Base-by-base conservation (phyloP, 2,329 filamentous ascomycete genomes). In the Hyphodiscus sp. region DNA sequence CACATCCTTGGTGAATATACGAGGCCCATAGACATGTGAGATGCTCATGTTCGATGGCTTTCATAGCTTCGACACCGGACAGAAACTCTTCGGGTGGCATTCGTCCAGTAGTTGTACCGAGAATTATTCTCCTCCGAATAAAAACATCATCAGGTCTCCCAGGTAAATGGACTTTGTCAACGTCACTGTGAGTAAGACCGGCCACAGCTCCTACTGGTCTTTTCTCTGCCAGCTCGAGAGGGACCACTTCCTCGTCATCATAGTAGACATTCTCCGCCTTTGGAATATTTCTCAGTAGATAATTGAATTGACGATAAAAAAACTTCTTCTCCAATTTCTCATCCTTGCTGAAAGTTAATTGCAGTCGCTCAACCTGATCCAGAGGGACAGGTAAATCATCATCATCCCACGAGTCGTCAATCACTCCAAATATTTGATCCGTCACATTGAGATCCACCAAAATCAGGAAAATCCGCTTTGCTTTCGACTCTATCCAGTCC, bases 321-420 rank as follows among this genome's bases (percentile, higher is more conserved):
- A 91, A 90, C 60, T 77, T 84, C 66, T 74, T 79, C 61, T 87
- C 83, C n/a, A 86, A 65, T 52, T 76, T 78, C 54, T 83, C 78
- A 65, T 89, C 80, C 48, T 76, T 78, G 20, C 74, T 70, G 20
- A 78, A 75, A 0, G 81, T 81, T 44, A 89, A 72, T 29, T 77
- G 75, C 18, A 90, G 76, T 46, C 79, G 79, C 61, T 79, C 77
- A 45, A 90, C 78, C 55, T 86, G 80, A 49, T 87, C 82, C 50
- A 80, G 72, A 4, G 82, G 74, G 47, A 91, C 76, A 5, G 87
- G 87, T 43, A 91, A 73, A 69, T 91, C 87, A 50, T 82, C 78
- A 63, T 91, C 87, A 61, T 87, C 85, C 86, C 86, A 89, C 20
- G 83, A 86, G 64, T 86, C 82, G 68, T 91, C 86, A 54, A 90